Conservation (phyloP, 306 rosid species). For the Medicago arabica region DNA sequence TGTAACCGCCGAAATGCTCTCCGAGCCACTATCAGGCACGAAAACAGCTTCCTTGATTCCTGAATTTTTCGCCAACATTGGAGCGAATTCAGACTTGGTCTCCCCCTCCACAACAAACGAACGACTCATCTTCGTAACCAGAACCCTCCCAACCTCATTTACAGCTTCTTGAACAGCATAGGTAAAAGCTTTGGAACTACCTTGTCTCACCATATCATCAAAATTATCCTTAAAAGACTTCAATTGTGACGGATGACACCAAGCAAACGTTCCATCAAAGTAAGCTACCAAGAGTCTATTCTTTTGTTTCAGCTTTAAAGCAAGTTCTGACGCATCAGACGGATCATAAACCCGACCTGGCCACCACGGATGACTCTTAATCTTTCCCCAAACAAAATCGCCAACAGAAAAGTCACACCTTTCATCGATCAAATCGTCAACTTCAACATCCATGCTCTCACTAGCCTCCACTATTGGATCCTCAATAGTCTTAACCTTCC, state of each 20-base stretch:
- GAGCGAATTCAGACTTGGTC: slow-evolving; percentile 34
- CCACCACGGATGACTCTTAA: slow-evolving; percentile 85
- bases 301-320: slow-evolving; percentile 59
- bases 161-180: slow-evolving; percentile 71
- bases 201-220: slow-evolving; percentile 61
- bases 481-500: slow-evolving; percentile 1
- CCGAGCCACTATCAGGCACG: slow-evolving; percentile 60
- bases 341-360: slow-evolving; percentile 78
- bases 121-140: slow-evolving; percentile 58
- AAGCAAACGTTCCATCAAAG: slow-evolving; percentile 77
- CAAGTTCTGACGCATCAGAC: slow-evolving; percentile 58
- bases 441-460: slow-evolving; percentile 50
- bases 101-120: slow-evolving; percentile 36
- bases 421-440: slow-evolving; percentile 47
- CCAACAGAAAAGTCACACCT: slow-evolving; percentile 56
- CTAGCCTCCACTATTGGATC: slow-evolving; percentile 51
- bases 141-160: slow-evolving; percentile 61
- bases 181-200: slow-evolving; percentile 52
- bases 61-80: slow-evolving; percentile 49
- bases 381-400: slow-evolving; percentile 86
- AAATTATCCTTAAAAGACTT: slow-evolving; percentile 73
- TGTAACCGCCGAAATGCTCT: slow-evolving; percentile 45
- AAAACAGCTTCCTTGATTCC: slow-evolving; percentile 71
- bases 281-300: slow-evolving; percentile 64
- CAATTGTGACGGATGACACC: slow-evolving; percentile 78